Evolutionary conservation across 441 rosid species (phyloP).

Genomic region (Omphalea diandra): DNA sequence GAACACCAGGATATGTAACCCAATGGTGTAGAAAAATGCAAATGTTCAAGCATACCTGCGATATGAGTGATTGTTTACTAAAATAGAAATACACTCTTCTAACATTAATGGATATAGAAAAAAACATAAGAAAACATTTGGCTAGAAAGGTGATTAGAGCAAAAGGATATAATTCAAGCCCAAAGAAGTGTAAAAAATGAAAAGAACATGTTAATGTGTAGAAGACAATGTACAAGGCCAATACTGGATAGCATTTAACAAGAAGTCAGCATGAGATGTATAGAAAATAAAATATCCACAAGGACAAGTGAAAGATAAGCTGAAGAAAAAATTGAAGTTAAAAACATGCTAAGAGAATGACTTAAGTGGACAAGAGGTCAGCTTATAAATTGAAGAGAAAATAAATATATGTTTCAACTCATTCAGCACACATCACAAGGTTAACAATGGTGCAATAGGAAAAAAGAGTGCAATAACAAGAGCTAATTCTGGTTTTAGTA

Average conservation of each 20-base stretch:
- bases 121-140: neutral
- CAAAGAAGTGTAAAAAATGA: neutral
- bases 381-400: too few species aligned
- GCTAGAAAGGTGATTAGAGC: neutral
- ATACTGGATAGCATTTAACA: neutral
- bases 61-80: neutral
- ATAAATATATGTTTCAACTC: neutral
- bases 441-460: neutral
- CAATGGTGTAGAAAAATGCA: conserved; percentile 93
- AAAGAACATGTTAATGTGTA: neutral
- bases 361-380: too few species aligned
- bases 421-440: neutral
- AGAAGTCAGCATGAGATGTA: neutral
- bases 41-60: conserved; percentile 87
- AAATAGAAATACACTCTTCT: neutral
- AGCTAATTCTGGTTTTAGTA: neutral
- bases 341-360: neutral
- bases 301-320: neutral
- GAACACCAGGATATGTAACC: conserved; percentile 80
- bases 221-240: neutral
- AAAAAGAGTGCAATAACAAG: neutral
- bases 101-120: neutral
- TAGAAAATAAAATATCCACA: neutral
- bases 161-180: neutral
- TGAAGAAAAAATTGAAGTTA: neutral